These are phyloP conservation scores for Angomonas desouzai DNA, from an alignment of 208 protist species.

Conservation along the genomic window DNA sequence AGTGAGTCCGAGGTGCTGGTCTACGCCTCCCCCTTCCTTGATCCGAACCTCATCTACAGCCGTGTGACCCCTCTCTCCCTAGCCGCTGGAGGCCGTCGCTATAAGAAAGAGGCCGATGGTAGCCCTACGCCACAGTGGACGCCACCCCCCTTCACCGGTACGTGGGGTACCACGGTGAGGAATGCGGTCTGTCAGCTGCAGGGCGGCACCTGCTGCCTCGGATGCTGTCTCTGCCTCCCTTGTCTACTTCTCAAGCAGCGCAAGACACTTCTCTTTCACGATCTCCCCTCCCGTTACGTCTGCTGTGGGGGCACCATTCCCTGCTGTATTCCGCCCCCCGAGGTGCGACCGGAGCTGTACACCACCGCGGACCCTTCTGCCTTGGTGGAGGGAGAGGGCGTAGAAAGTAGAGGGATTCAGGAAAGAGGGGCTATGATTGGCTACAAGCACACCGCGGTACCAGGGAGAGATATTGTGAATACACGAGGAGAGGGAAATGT, in stretches of 20 bases:
- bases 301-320: constrained; percentile 39
- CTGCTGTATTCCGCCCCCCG: constrained; percentile 33
- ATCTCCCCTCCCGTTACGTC: constrained; percentile 32
- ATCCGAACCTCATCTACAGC: constrained; percentile 6
- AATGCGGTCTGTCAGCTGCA: constrained; percentile 20
- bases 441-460: constrained; percentile 2
- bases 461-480: neutral
- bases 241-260: constrained; percentile 39
- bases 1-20: constrained; percentile 1
- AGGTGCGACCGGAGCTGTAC: constrained; percentile 48
- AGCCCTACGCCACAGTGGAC: neutral
- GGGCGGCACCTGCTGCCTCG: constrained; percentile 19
- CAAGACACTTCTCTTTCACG: constrained; percentile 29
- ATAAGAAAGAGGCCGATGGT: neutral
- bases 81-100: neutral
- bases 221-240: constrained; percentile 34
- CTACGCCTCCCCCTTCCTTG: constrained; percentile 11
- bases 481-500: neutral
- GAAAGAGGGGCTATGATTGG: neutral
- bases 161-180: constrained; percentile 24
- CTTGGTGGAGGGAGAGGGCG: neutral
- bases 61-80: neutral
- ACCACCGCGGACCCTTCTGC: constrained; percentile 17
- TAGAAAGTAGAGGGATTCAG: too few relatives aligned
- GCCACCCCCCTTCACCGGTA: neutral